Evolutionary conservation across 2,329 filamentous ascomycete genomes (phyloP).

Genomic region (Zymoseptoria crescenta): DNA sequence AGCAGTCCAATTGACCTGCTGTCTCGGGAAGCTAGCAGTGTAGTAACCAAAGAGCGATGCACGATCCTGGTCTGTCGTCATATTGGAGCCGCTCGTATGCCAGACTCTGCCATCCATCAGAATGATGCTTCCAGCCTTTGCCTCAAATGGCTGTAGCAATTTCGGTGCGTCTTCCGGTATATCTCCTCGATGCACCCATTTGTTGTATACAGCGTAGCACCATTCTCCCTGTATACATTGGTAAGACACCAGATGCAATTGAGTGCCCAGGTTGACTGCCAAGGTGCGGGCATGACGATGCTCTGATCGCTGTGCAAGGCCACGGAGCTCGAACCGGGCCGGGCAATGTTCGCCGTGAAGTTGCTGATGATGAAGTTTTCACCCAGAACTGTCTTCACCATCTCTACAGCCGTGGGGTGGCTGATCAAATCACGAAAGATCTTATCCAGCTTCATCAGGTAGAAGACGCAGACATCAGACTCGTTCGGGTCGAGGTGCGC

Average conservation of each 20-base stretch:
- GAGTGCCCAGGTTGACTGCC: constrained; percentile 2
- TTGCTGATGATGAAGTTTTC: constrained; percentile 9
- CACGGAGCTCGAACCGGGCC: constrained; percentile 7
- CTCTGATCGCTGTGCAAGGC: constrained; percentile 6
- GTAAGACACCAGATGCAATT: constrained; percentile 9
- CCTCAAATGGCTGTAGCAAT: constrained; percentile 6
- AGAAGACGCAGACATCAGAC: constrained; percentile 4
- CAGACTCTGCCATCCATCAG: constrained; percentile 11
- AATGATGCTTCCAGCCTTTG: constrained; percentile 8
- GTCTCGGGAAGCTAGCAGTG: constrained; percentile 2
- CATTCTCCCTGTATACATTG: constrained; percentile 7
- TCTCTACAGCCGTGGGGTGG: constrained; percentile 5
- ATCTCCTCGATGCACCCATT: constrained; percentile 3
- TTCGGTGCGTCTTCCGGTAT: constrained; percentile 4
- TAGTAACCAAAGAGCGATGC: constrained; percentile 11
- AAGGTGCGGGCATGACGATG: constrained; percentile 6
- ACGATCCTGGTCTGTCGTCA: constrained; percentile 6
- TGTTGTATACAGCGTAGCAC: constrained; percentile 8
- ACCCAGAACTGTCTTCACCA: constrained; percentile 6
- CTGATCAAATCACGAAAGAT: constrained; percentile 5
- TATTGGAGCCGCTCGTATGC: constrained; percentile 8
- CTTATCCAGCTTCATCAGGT: constrained; percentile 4
- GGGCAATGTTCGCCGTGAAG: constrained; percentile 9
- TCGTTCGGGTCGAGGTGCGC: constrained; percentile 8
- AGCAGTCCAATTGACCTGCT: constrained; percentile 11